Evolutionary conservation across 768 basidiomycete species (phyloP), one percentile per base, ranked within the genome.

Genomic region (Calocybe cyanea): DNA sequence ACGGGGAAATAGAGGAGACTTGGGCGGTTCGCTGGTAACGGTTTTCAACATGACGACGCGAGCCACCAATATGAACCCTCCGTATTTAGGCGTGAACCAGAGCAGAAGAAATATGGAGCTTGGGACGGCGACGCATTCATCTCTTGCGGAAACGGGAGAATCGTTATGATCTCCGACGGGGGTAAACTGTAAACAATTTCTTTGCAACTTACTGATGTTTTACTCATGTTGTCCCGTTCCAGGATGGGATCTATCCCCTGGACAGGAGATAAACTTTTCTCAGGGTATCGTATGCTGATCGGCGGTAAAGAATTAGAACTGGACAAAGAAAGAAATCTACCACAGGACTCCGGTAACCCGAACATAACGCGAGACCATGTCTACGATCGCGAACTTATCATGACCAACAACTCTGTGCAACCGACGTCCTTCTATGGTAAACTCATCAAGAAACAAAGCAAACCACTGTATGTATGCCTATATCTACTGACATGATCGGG

Each of bases 51-150:
- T 33, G 25, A 28, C 11, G 11, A 18, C 35, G 47, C 31, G 33
- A 40, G 30, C 39, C 43, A 53, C 34, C 11, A 11, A 28, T 28
- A 28, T 28, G 25, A 28, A 28, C 25, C 5, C 11, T 28, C 11
- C 25, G 36, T 38, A 31, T 19, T 4, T 45, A 89, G 90, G 88
- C 76, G 90, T 30, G 87, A 83, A 55, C 77, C 77, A 42, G 78
- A 83, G 56, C 66, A 64, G 4, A 87, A 75, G 68, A 92, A 92
- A 63, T 78, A 90, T 54, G 87, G 87, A 58, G 87, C 83, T 0
- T 93, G 92, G 91, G 90, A 92, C 46, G 89, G 84, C 2, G 88
- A 84, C 50, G 81, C 75, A 7, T 85, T 76, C 62, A 68, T 86
- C 19, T 77, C 78, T 23, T 68, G 71, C 30, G 59, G 63, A 25